A percentile compares a stretch with the other conserved stretches of the same genome.
phyloP scores from a whole-genome alignment of 169 alveolate species.

The Plasmodium ovale region DNA sequence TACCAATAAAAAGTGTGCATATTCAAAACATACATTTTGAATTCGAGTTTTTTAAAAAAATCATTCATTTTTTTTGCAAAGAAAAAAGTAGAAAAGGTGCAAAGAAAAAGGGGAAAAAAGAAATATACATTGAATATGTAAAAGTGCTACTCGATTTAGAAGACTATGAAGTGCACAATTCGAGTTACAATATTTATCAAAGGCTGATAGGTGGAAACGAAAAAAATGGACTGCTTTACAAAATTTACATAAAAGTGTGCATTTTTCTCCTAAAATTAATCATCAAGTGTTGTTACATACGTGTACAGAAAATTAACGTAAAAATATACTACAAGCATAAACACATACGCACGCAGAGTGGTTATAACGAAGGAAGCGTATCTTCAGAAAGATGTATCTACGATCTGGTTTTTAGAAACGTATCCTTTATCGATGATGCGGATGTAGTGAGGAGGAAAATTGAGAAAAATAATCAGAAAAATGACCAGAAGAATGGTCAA shows the following conservation, averaged over 20 bases:
- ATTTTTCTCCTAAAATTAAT: conserved; percentile 13
- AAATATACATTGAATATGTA: conserved; percentile 22
- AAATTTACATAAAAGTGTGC: conserved; percentile 9
- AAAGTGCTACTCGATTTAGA: conserved; percentile 9
- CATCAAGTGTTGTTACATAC: conserved; percentile 28
- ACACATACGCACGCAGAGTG: conserved; percentile 34
- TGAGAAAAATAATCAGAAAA: not conserved
- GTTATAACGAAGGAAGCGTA: conserved; percentile 4
- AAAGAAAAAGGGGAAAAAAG: conserved; percentile 6
- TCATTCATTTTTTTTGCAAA: conserved; percentile 11
- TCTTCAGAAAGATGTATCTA: conserved; percentile 12
- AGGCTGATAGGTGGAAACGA: not conserved
- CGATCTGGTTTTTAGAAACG: conserved; percentile 8
- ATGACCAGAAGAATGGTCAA: no score
- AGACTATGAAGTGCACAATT: conserved; percentile 21
- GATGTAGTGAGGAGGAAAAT: not conserved
- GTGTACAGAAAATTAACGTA: conserved; percentile 9
- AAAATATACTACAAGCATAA: conserved; percentile 33
- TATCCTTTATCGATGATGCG: conserved; percentile 2
- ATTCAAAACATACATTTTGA: conserved; percentile 24
- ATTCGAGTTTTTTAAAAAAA: conserved; percentile 23
- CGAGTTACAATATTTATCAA: conserved; percentile 16
- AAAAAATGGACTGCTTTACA: not conserved
- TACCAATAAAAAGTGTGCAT: conserved; percentile 38
- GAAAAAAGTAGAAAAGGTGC: not conserved